Percentiles rank a stretch among this genome's conserved stretches.
Evolutionary conservation across 805 yeast genomes (phyloP).

Genomic region (Kluyveromyces dobzhanskii): DNA sequence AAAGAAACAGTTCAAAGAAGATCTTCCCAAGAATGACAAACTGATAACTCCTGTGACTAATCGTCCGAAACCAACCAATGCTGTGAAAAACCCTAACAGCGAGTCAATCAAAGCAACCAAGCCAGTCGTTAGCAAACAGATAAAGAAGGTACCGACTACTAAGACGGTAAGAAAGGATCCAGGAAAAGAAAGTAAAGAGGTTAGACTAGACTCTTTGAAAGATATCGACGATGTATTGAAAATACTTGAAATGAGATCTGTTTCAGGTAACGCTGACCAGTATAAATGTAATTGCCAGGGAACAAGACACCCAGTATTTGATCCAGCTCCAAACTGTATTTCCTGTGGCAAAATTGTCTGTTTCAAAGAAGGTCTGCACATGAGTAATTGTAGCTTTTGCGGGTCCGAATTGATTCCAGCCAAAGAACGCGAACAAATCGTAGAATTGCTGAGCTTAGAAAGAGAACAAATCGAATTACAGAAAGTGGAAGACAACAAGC

Average conservation of each 20-base stretch:
- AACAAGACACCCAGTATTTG: constrained; percentile 77
- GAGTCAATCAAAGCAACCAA: background rate
- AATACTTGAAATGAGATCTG: constrained; percentile 38
- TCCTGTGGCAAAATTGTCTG: constrained; percentile 94
- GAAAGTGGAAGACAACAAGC: constrained; percentile 14
- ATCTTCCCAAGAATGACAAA: background rate
- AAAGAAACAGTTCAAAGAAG: background rate
- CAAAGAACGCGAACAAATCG: constrained; percentile 54
- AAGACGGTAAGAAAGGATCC: background rate
- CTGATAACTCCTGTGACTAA: background rate
- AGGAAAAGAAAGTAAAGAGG: constrained; percentile 14
- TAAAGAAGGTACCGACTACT: background rate
- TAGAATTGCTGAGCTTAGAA: constrained; percentile 45
- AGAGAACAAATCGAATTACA: constrained; percentile 34
- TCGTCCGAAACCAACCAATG: background rate
- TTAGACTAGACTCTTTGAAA: constrained; percentile 46
- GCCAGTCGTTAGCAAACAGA: background rate
- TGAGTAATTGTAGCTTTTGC: constrained; percentile 84
- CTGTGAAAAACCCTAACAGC: background rate
- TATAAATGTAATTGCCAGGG: constrained; percentile 76
- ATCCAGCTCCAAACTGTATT: constrained; percentile 86
- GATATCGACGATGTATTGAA: constrained; percentile 59
- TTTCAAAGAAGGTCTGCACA: constrained; percentile 61
- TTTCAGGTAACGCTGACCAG: constrained; percentile 13
- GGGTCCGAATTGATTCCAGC: constrained; percentile 54